Conservation (phyloP, 2,329 filamentous ascomycete species). For the Clonostachys rosea region DNA sequence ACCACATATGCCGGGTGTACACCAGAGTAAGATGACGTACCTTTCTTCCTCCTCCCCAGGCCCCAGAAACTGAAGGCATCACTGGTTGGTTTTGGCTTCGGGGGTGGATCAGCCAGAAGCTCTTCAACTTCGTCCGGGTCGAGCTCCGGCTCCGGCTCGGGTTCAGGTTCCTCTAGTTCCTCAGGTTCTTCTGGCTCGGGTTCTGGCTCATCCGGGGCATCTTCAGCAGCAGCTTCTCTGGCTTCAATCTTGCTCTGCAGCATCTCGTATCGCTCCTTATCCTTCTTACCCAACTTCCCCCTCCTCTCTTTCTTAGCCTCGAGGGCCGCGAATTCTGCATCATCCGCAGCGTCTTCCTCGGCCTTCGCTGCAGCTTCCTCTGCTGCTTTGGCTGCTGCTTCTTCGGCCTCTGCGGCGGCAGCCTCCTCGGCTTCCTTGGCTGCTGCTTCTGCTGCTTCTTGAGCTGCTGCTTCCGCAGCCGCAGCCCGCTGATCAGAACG, state of each 20-base stretch:
- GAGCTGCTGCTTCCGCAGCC: conserved; percentile 20
- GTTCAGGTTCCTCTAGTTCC: conserved; percentile 22
- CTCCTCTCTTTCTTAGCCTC: conserved; percentile 21
- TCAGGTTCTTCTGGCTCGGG: conserved; percentile 24
- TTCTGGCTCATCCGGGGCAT: conserved; percentile 17
- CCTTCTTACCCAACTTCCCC: conserved; percentile 12
- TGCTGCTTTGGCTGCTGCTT: conserved; percentile 26
- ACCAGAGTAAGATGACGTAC: conserved; percentile 17
- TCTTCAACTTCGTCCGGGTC: conserved; percentile 37
- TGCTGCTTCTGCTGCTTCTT: conserved; percentile 17
- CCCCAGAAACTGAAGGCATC: conserved; percentile 56
- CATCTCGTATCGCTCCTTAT: conserved; percentile 17
- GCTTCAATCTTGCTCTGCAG: conserved; percentile 8
- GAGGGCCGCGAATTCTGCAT: conserved; percentile 12
- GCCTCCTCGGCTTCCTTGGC: conserved; percentile 30
- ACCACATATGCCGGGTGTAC: no score
- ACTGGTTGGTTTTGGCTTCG: conserved; percentile 14
- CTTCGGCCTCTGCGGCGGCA: conserved; percentile 25
- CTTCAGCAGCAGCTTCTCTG: conserved; percentile 5
- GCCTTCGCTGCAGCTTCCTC: conserved; percentile 23
- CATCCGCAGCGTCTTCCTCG: conserved; percentile 16
- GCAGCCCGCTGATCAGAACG: conserved; percentile 9
- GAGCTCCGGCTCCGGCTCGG: conserved; percentile 20
- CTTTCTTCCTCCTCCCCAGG: conserved; percentile 38
- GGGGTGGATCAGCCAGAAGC: conserved; percentile 22